Percentiles rank a stretch among this genome's conserved stretches.
Conservation (phyloP, 2,329 filamentous ascomycete species). For the Keithomyces neogunnii region DNA sequence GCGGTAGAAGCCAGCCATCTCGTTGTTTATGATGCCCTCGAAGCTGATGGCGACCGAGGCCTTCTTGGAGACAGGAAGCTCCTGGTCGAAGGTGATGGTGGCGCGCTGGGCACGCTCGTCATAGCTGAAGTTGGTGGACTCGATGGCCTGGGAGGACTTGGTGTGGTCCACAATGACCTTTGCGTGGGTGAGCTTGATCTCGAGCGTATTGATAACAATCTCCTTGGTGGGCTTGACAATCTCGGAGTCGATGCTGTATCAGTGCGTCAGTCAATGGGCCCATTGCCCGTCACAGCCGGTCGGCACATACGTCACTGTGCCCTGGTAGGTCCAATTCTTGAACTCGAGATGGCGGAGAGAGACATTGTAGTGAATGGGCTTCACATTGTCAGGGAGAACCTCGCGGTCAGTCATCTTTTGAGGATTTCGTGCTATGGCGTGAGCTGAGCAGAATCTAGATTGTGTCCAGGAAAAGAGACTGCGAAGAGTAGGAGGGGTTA, state of each 20-base stretch:
- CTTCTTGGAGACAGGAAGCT: slow-evolving; percentile 59
- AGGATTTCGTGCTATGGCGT: slow-evolving; percentile 25
- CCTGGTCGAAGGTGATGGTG: slow-evolving; percentile 66
- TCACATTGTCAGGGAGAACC: slow-evolving; percentile 56
- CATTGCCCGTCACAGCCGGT: no score
- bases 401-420: slow-evolving; percentile 50
- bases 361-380: slow-evolving; percentile 78
- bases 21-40: slow-evolving; percentile 75
- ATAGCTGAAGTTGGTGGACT: slow-evolving; percentile 64
- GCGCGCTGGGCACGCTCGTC: slow-evolving; percentile 78
- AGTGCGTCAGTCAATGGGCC: not conserved
- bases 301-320: slow-evolving; percentile 52
- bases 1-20: slow-evolving; percentile 90
- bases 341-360: slow-evolving; percentile 79
- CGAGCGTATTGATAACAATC: slow-evolving; percentile 76
- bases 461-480: slow-evolving; percentile 19
- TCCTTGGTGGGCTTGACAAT: slow-evolving; percentile 65
- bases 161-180: slow-evolving; percentile 52
- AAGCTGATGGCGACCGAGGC: slow-evolving; percentile 64
- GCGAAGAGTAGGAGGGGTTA: not conserved
- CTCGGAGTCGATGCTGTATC: slow-evolving; percentile 59
- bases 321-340: slow-evolving; percentile 66
- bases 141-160: slow-evolving; percentile 46
- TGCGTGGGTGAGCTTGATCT: slow-evolving; percentile 65
- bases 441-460: slow-evolving; percentile 26